These are phyloP conservation scores for Erucastrum elatum DNA, from an alignment of 345 rosid species.

Conservation along the genomic window DNA sequence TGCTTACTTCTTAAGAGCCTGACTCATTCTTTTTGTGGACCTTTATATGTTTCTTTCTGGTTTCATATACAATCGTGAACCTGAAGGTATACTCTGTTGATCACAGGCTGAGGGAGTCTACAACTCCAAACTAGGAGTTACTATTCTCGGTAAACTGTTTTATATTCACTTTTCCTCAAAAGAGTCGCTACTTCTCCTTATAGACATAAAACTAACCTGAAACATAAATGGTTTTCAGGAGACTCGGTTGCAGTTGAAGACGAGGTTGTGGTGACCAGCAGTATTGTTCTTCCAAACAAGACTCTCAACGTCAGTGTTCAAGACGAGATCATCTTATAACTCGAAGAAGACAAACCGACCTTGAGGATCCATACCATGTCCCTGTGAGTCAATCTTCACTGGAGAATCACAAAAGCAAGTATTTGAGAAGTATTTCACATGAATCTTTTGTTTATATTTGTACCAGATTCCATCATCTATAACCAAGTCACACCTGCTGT, in stretches of 20 bases:
- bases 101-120: constrained; percentile 88
- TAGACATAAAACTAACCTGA: constrained; percentile 2
- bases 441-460: background rate
- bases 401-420: background rate
- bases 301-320: constrained; percentile 80
- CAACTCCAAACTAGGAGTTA: constrained; percentile 80
- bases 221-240: constrained; percentile 46
- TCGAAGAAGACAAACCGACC: constrained; percentile 5
- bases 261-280: constrained; percentile 77
- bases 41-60: background rate
- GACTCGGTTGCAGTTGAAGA: constrained; percentile 93
- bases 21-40: background rate
- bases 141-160: constrained; percentile 73
- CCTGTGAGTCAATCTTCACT: constrained; percentile 6
- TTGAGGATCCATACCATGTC: constrained; percentile 11
- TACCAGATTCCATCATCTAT: background rate
- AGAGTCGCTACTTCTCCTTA: background rate
- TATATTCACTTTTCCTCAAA: background rate
- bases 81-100: constrained; percentile 19
- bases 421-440: background rate
- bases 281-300: constrained; percentile 93
- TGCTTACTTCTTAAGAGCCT: background rate
- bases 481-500: background rate
- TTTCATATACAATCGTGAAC: constrained; percentile 13
- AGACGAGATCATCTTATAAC: constrained; percentile 74